Evolutionary conservation across 176 grass and related monocot genomes (phyloP).

Genomic region (Oryza australiensis): DNA sequence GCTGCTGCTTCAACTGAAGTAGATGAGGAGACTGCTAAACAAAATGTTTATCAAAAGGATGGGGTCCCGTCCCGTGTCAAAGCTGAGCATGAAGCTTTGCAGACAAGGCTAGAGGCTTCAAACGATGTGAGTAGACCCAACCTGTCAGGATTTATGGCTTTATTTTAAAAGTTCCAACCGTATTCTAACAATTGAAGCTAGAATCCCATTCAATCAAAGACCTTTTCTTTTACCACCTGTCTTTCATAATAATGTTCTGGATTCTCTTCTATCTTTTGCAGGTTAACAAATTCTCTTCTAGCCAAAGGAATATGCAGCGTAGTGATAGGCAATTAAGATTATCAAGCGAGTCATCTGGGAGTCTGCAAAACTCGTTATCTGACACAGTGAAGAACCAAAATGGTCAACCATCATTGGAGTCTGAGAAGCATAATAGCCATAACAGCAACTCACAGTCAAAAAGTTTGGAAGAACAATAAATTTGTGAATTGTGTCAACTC

Average conservation of each 20-base stretch:
- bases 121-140: constrained; percentile 43
- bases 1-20: constrained; percentile 76
- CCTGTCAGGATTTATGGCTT: constrained; percentile 4
- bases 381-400: constrained; percentile 28
- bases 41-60: constrained; percentile 89
- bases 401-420: neutral
- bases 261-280: constrained; percentile 27
- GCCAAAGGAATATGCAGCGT: constrained; percentile 25
- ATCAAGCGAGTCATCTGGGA: constrained; percentile 16
- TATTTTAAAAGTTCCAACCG: neutral
- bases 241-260: constrained; percentile 13
- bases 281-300: constrained; percentile 28
- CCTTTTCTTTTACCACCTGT: neutral
- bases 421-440: constrained; percentile 28
- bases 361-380: constrained; percentile 26
- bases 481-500: neutral
- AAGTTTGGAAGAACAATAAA: constrained; percentile 31
- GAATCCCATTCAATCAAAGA: neutral
- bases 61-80: constrained; percentile 80
- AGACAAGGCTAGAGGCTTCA: constrained; percentile 62
- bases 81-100: constrained; percentile 94
- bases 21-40: constrained; percentile 74
- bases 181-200: neutral
- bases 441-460: constrained; percentile 31
- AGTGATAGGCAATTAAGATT: constrained; percentile 23